A percentile compares a stretch with the other conserved stretches of the same genome.
phyloP scores from a whole-genome alignment of 2,329 filamentous ascomycete species.

The Colletotrichum sp. region DNA sequence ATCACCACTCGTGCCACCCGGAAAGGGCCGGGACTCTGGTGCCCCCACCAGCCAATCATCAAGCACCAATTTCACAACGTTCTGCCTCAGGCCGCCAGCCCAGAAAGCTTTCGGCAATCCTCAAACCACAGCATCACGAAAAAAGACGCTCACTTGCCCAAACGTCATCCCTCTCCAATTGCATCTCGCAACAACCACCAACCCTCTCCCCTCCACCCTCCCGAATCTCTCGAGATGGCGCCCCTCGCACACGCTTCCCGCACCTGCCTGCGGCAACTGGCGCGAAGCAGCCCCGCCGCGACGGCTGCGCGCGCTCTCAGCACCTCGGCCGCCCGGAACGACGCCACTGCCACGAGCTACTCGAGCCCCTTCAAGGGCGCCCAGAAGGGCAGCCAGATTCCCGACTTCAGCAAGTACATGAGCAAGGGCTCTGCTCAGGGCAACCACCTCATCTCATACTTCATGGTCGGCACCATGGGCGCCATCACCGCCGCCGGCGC shows the following conservation, averaged over 20 bases:
- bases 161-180: conserved; percentile 25
- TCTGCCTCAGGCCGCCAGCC: conserved; percentile 21
- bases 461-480: conserved; percentile 97
- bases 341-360: conserved; percentile 52
- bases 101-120: conserved; percentile 31
- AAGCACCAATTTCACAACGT: conserved; percentile 51
- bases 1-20: conserved; percentile 18
- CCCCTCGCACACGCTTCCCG: conserved; percentile 72
- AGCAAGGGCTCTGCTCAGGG: conserved; percentile 69
- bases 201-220: conserved; percentile 20
- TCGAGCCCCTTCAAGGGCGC: conserved; percentile 70
- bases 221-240: conserved; percentile 59
- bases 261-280: conserved; percentile 67
- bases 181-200: conserved; percentile 8
- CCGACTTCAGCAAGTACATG: conserved; percentile 88
- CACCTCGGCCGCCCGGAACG: conserved; percentile 55
- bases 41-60: conserved; percentile 45
- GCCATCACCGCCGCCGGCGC: conserved; percentile 90
- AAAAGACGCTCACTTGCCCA: conserved; percentile 25
- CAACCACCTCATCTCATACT: conserved; percentile 94
- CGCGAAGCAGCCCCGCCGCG: conserved; percentile 43
- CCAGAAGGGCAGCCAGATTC: conserved; percentile 72
- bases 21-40: conserved; percentile 23
- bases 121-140: conserved; percentile 26
- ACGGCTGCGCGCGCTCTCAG: conserved; percentile 59